These are phyloP conservation scores for Castanea mollissima DNA, from an alignment of 306 rosid genomes.

Conservation along the genomic window DNA sequence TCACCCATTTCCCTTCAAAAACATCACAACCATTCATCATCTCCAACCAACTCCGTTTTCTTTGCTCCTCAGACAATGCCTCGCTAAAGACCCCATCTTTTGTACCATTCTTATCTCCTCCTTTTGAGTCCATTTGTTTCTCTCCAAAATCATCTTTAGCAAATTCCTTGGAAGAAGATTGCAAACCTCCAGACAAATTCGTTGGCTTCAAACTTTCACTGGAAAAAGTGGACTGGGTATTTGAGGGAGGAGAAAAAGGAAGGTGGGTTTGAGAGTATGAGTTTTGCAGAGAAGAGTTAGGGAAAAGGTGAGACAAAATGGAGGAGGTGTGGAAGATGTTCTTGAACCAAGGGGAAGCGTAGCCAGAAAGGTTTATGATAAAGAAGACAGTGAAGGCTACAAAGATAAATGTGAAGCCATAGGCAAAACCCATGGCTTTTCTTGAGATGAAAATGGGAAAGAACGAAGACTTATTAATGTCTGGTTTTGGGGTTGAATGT, in stretches of 20 bases:
- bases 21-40: conserved; percentile 72
- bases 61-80: conserved; percentile 32
- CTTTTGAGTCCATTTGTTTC: too few relatives aligned
- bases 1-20: conserved; percentile 77
- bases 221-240: conserved; percentile 17
- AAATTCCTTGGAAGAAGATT: too few relatives aligned
- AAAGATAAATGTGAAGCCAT: conserved; percentile 58
- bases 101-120: too few relatives aligned
- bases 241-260: conserved; percentile 14
- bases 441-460: conserved; percentile 58
- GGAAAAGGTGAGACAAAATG: conserved; percentile 48
- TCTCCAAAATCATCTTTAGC: too few relatives aligned
- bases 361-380: conserved; percentile 57
- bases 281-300: conserved; percentile 29
- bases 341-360: conserved; percentile 59
- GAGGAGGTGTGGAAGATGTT: conserved; percentile 53
- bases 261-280: conserved; percentile 5
- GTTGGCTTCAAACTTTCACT: too few relatives aligned
- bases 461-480: background rate
- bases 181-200: too few relatives aligned
- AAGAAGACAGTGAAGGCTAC: conserved; percentile 68
- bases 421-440: conserved; percentile 54
- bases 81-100: background rate
- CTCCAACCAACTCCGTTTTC: conserved; percentile 36
- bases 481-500: too few relatives aligned